Base-by-base conservation (phyloP, 2,329 filamentous ascomycete genomes). In the Arthrobotrys entomopaga region DNA sequence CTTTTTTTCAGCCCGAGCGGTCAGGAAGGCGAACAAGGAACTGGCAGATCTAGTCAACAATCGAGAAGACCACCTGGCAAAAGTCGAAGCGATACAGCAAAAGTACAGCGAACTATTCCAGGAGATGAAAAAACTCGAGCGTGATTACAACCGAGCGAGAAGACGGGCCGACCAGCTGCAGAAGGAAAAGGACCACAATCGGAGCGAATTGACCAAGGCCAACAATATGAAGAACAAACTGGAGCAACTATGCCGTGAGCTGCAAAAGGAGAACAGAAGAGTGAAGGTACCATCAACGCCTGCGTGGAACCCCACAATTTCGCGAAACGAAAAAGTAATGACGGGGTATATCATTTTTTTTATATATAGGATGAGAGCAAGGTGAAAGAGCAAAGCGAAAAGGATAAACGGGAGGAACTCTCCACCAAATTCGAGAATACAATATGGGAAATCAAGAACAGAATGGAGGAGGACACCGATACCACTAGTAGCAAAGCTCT, bases 231-330 rank as follows among this genome's bases (percentile, higher is more conserved):
- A 96, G 82, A 93, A 98, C 81, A 98, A 98, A 83, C 85, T 99
- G 52, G 95, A 99, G 82, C 99, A 98, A 81, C 85, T 99, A 34
- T 97, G 93, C 79, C 86, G 95, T 66, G 95, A 99, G 82, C 86
- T 99, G 65, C 95, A 96, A 74, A 91, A 94, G 79, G 95, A 99
- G 80, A 99, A 99, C 82, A 98, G 98, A 83, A 96, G 96, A 83
- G 88, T 99, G 77, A 98, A 98, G 90, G 92, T 95, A 82, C n/a
- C 2, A 34, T 56, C 16, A n/a, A 52, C n/a, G 20, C 52, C 22
- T 38, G n/a, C 26, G 8, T n/a, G 19, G 11, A 11, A 22, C 13
- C 43, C 20, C 63, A n/a, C 42, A 43, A 38, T 11, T 15, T 20
- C 29, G 13, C 29, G 11, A 58, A 57, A 42, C 54, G 42, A 46